Conservation (phyloP, 1,139 yeast species). For the Debaryomyces udenii region DNA sequence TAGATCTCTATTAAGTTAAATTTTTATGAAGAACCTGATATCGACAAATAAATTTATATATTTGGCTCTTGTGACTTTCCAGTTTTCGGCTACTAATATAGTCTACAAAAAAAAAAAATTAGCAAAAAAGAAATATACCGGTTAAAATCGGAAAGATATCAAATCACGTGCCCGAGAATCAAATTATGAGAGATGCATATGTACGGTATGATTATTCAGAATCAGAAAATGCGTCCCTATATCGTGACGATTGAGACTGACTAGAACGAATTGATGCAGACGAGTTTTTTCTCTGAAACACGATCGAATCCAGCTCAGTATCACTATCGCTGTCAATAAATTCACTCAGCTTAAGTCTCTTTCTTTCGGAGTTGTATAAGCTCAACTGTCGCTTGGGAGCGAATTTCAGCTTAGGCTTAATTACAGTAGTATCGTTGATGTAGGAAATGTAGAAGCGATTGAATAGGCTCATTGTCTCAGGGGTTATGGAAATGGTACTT, state of each 20-base stretch:
- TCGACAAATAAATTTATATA: not conserved
- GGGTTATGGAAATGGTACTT: slow-evolving; percentile 8
- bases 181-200: not conserved
- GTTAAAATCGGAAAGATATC: slow-evolving; percentile 2
- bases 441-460: slow-evolving; percentile 19
- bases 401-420: slow-evolving; percentile 5
- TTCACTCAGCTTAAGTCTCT: slow-evolving; percentile 14
- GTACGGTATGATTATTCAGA: slow-evolving; percentile 3
- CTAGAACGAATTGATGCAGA: not conserved
- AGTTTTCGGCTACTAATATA: not conserved
- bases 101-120: slow-evolving; percentile 6
- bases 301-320: slow-evolving; percentile 4
- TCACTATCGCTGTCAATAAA: slow-evolving; percentile 5
- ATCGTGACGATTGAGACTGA: slow-evolving; percentile 2
- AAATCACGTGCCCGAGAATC: not conserved
- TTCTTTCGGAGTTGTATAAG: slow-evolving; percentile 6
- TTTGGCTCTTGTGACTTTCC: slow-evolving; percentile 4
- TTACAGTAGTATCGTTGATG: slow-evolving; percentile 17
- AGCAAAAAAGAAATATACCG: slow-evolving; percentile 5
- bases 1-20: no score
- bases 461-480: slow-evolving; percentile 16
- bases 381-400: slow-evolving; percentile 2
- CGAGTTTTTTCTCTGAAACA: not conserved
- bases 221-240: slow-evolving; percentile 11
- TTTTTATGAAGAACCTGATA: no score